A percentile compares a stretch with the other conserved stretches of the same genome.
Conservation (phyloP, 768 basidiomycete species). For the Leccinum variicolor region DNA sequence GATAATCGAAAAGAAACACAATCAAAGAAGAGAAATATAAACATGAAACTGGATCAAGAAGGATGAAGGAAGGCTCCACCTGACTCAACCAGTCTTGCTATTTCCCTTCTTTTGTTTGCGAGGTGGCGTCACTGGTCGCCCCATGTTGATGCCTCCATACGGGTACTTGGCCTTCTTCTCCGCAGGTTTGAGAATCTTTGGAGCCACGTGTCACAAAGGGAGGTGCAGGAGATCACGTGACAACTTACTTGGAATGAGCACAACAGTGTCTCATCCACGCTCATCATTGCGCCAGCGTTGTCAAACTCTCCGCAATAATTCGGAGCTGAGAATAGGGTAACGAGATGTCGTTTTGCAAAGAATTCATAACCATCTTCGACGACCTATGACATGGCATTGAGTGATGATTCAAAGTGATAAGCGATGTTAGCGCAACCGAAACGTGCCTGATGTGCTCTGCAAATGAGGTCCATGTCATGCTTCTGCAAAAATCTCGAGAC, state of each 20-base stretch:
- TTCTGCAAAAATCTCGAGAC: conserved; percentile 98
- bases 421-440: conserved; percentile 10
- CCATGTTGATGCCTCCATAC: conserved; percentile 83
- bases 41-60: conserved; percentile 26
- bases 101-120: conserved; percentile 98
- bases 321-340: conserved; percentile 95
- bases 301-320: conserved; percentile 97
- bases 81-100: conserved; percentile 54
- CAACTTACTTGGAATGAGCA: conserved; percentile 92
- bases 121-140: conserved; percentile 89
- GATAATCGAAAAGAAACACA: conserved; percentile 24
- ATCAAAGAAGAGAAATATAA: conserved; percentile 30
- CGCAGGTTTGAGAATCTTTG: conserved; percentile 94
- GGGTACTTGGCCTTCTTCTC: conserved; percentile 98
- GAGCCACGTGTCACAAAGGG: background rate
- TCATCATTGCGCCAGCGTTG: conserved; percentile 99
- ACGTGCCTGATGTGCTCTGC: conserved; percentile 93
- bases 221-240: conserved; percentile 6
- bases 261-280: conserved; percentile 93
- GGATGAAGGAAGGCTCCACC: conserved; percentile 26
- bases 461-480: conserved; percentile 99
- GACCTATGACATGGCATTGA: conserved; percentile 49
- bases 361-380: conserved; percentile 99
- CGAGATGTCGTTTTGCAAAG: conserved; percentile 95
- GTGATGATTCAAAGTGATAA: background rate